Evolutionary conservation across 345 rosid genomes (phyloP).

Genomic region (sweet orange (Citrus sinensis)): DVS_A1.0 CM039165.1:35789501-35790000

Average conservation of each 20-base stretch:
- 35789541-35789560: not conserved
- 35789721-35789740: slow-evolving; percentile 81
- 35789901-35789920: slow-evolving; percentile 27
- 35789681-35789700: slow-evolving; percentile 73
- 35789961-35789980: slow-evolving; percentile 41
- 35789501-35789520: slow-evolving; percentile 82
- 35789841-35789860: slow-evolving; percentile 57
- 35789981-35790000: slow-evolving; percentile 74
- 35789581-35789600: not conserved
- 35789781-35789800: slow-evolving; percentile 85
- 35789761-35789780: slow-evolving; percentile 73
- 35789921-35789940: not conserved
- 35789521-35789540: slow-evolving; percentile 46
- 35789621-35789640: slow-evolving; percentile 74
- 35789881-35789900: slow-evolving; percentile 87
- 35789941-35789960: not conserved
- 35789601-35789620: slow-evolving; percentile 60
- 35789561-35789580: not conserved
- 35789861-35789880: slow-evolving; percentile 82
- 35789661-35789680: slow-evolving; percentile 75
- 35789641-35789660: slow-evolving; percentile 65
- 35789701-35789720: slow-evolving; percentile 92
- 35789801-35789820: slow-evolving; percentile 66
- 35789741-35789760: slow-evolving; percentile 78
- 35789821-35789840: slow-evolving; percentile 52